phyloP scores from a whole-genome alignment of 495 filamentous ascomycete genomes.

The Mycothermus thermophilus region DNA sequence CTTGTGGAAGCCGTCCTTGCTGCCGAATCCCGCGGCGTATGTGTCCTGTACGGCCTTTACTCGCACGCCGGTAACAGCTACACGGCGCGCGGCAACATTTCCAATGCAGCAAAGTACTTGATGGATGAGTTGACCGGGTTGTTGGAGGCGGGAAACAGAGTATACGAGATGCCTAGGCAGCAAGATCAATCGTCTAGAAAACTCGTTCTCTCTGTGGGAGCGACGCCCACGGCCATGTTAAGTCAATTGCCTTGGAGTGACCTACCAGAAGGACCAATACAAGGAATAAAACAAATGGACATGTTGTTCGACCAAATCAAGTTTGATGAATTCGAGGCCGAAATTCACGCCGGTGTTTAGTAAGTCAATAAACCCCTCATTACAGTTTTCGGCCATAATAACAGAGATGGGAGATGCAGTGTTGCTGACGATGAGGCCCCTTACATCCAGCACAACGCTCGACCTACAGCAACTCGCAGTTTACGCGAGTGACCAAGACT shows the following conservation, averaged over 20 bases:
- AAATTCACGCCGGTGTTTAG: constrained; percentile 27
- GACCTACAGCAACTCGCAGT: constrained; percentile 77
- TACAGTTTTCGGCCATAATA: neutral
- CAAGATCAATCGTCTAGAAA: too few species aligned
- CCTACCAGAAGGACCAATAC: constrained; percentile 29
- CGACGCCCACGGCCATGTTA: constrained; percentile 67
- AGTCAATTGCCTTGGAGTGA: too few species aligned
- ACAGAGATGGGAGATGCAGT: neutral
- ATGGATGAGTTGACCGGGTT: constrained; percentile 47
- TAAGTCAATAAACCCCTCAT: constrained; percentile 7
- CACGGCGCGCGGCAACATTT: constrained; percentile 21
- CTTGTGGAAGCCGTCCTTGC: constrained; percentile 38
- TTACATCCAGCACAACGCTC: constrained; percentile 37
- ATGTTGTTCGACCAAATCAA: constrained; percentile 6
- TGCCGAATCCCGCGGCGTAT: constrained; percentile 24
- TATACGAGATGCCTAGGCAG: too few species aligned
- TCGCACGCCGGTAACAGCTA: constrained; percentile 73
- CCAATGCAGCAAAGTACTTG: constrained; percentile 37
- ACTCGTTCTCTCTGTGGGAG: constrained; percentile 60
- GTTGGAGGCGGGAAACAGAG: constrained; percentile 34
- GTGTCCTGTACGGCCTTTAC: constrained; percentile 52
- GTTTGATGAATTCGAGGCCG: constrained; percentile 11
- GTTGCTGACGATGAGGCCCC: constrained; percentile 38
- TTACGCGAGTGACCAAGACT: constrained; percentile 33
- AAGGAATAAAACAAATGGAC: constrained; percentile 4